These are phyloP conservation scores for Begonia loranthoides DNA, from an alignment of 306 rosid genomes.

Conservation along the genomic window DNA sequence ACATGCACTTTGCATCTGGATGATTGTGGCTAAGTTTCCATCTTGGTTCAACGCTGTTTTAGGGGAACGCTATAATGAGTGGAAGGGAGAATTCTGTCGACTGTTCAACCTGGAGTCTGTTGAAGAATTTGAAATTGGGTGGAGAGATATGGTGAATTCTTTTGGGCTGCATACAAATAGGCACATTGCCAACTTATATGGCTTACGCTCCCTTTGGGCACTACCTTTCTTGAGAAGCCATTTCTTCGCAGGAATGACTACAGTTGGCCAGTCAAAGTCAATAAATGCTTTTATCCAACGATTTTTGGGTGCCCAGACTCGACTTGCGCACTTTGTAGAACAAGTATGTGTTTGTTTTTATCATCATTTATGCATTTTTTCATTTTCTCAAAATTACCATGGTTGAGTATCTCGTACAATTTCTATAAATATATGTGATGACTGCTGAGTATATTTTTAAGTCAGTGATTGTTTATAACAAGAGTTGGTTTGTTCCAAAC, in stretches of 20 bases:
- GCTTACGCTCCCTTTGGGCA: conserved; percentile 71
- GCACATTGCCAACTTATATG: conserved; percentile 69
- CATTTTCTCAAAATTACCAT: no score
- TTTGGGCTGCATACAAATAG: conserved; percentile 80
- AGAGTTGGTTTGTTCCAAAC: no score
- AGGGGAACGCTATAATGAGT: conserved; percentile 91
- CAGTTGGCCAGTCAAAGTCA: conserved; percentile 81
- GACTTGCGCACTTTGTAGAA: conserved; percentile 85
- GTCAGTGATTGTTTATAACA: no score
- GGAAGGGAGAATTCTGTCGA: conserved; percentile 87
- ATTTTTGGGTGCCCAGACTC: conserved; percentile 84
- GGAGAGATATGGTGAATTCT: conserved; percentile 84
- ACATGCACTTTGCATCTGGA: conserved; percentile 93
- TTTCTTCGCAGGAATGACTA: conserved; percentile 87
- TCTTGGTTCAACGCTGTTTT: conserved; percentile 96
- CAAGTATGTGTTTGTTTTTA: conserved; percentile 36
- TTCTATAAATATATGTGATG: no score
- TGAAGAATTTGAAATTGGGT: conserved; percentile 81
- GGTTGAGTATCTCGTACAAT: no score
- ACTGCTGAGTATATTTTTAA: no score
- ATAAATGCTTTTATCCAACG: conserved; percentile 92
- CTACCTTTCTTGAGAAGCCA: conserved; percentile 85
- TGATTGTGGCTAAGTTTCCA: conserved; percentile 94
- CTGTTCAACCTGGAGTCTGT: conserved; percentile 72
- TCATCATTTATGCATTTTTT: no score